Evolutionary conservation across 305 asterid genomes (phyloP), one percentile per base, ranked within the genome.

Genomic region (Rubia tinctorum): DNA sequence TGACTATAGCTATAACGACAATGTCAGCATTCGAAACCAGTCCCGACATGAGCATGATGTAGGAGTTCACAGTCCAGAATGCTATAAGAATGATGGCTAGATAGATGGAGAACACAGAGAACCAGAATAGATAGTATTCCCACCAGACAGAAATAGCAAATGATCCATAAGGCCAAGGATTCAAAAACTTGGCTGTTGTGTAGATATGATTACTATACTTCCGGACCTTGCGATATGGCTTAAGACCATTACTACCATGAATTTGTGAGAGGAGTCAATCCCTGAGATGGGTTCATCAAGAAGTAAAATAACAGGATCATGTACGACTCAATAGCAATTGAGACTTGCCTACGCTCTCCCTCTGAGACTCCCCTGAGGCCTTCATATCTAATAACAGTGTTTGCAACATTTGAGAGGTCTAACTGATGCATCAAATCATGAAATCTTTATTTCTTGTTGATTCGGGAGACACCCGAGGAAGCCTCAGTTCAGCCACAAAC

Each of bases 261-360:
- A 76, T 0, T 85, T 85, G 34, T 81, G 78, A 0, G 81, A 80
- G 20, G 86, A 83, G 23, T 83, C 84, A 5, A 83, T 81, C 4
- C 86, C 84, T 0, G 86, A 78, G 8, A 84, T 83, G 18, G 87
- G 84, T 22, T 83, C 87, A 34, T 83, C 87, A 9, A 83, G 87
- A 13, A 83, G 78, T 10, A 78, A 30, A 1, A 83, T 47, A 43
- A 80, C 76, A 0, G 87, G 87, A 49, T 83, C 81, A 12, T 83
- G 87, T 63, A 83, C 73, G 23, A 83, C 23, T 80, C 84, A 0
- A 71, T 80, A 6, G 81, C 86, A 3, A 83, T 83, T 0, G 86
- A 75, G n/a, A 83, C 86, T 0, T 84, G 37, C 13, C 83, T 67
- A 6, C 84, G 59, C 63, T 83, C 86, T 9, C 86, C 86, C 0